Evolutionary conservation across 2,329 filamentous ascomycete species (phyloP).

Genomic region (Colletotrichum sublineola): DNA sequence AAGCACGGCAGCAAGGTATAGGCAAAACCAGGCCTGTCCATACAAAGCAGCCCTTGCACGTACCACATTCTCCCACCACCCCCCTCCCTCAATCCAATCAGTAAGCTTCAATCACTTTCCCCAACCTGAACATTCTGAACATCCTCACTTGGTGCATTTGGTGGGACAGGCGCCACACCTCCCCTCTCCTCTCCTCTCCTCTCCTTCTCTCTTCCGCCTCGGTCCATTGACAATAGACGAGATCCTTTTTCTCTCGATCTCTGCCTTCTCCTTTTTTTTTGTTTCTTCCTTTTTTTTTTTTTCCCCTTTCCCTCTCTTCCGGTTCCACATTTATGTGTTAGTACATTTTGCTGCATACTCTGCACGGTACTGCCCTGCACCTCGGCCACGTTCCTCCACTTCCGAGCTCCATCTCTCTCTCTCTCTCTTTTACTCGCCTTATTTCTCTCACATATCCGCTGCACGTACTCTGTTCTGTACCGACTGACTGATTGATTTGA

Average conservation of each 20-base stretch:
- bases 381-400: neutral
- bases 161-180: conserved; percentile 36
- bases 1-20: conserved; percentile 7
- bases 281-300: neutral
- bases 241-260: conserved; percentile 8
- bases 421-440: neutral
- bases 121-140: conserved; percentile 32
- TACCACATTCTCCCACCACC: conserved; percentile 2
- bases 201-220: conserved; percentile 31
- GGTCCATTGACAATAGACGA: conserved; percentile 19
- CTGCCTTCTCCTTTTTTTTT: conserved; percentile 16
- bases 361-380: neutral
- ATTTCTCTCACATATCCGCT: neutral
- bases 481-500: neutral
- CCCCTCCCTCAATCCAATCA: conserved; percentile 33
- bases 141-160: conserved; percentile 31
- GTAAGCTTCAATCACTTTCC: conserved; percentile 37
- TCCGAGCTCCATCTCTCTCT: neutral
- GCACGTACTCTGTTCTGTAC: neutral
- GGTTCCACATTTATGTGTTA: neutral
- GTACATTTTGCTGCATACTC: neutral
- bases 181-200: neutral
- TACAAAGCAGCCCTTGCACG: conserved; percentile 14
- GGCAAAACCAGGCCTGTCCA: conserved; percentile 24
- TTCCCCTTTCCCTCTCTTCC: neutral